Evolutionary conservation across 2,329 filamentous ascomycete genomes (phyloP).

Genomic region (Aaosphaeria arxii): DNA sequence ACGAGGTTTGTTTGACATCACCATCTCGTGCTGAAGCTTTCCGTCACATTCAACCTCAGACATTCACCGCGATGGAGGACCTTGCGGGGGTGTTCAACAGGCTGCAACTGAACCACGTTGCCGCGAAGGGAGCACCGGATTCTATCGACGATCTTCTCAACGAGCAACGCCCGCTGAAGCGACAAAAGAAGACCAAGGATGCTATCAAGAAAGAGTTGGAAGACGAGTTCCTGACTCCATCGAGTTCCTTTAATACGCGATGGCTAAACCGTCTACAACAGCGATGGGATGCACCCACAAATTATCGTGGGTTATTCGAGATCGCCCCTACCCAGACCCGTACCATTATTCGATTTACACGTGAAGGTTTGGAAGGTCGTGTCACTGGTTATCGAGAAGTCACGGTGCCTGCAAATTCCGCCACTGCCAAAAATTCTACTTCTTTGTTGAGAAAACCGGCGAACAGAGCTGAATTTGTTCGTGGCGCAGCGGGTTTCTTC

Average conservation of each 20-base stretch:
- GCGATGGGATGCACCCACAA: conserved; percentile 77
- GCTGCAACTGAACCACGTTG: conserved; percentile 45
- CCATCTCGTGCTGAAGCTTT: not conserved
- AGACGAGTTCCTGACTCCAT: conserved; percentile 73
- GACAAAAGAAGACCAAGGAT: conserved; percentile 54
- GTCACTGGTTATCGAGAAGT: conserved; percentile 95
- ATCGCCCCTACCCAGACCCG: conserved; percentile 88
- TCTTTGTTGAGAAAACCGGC: conserved; percentile 84
- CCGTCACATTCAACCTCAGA: not conserved
- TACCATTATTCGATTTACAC: conserved; percentile 88
- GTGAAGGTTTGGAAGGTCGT: conserved; percentile 86
- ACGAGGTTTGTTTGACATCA: not conserved
- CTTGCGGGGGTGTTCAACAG: conserved; percentile 51
- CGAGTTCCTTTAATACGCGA: conserved; percentile 71
- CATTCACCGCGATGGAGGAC: conserved; percentile 24
- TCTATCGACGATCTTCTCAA: conserved; percentile 61
- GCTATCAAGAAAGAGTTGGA: conserved; percentile 70
- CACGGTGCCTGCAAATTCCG: conserved; percentile 83
- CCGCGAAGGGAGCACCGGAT: conserved; percentile 14
- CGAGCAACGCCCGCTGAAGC: conserved; percentile 51
- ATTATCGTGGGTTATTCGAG: conserved; percentile 81
- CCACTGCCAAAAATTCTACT: conserved; percentile 92
- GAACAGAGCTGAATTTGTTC: conserved; percentile 82
- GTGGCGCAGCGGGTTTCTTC: conserved; percentile 89
- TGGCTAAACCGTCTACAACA: conserved; percentile 91